Percentiles rank a stretch among this genome's conserved stretches.
phyloP scores from a whole-genome alignment of 169 alveolate species.

The Sarcocystis neurona region DNA sequence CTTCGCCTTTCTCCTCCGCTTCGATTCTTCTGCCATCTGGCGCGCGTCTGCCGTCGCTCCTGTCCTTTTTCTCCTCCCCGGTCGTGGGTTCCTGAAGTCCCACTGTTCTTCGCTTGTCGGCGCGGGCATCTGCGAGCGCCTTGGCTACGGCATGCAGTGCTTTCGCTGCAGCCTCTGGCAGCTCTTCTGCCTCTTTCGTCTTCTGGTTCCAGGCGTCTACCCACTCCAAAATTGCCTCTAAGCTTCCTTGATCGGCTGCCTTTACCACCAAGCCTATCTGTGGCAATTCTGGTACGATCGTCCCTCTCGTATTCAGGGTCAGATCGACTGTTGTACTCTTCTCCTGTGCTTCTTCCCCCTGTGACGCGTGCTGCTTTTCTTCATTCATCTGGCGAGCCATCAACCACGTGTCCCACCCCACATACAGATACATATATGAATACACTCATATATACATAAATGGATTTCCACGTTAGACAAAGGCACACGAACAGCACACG shows the following conservation, averaged over 20 bases:
- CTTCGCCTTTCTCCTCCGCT: not conserved
- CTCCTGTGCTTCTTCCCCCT: not conserved
- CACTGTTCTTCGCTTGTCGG: not conserved
- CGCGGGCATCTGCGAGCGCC: not conserved
- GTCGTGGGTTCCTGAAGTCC: not conserved
- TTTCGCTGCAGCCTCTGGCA: not conserved
- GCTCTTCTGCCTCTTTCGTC: not conserved
- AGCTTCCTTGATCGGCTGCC: conserved; percentile 55
- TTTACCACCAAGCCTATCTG: conserved; percentile 36
- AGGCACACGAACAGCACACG: too few species aligned
- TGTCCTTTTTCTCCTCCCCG: not conserved
- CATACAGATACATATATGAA: too few species aligned
- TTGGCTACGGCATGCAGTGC: not conserved
- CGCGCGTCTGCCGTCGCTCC: not conserved
- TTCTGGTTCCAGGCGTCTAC: not conserved
- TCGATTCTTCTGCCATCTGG: not conserved
- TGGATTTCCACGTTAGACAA: too few species aligned
- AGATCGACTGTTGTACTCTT: not conserved
- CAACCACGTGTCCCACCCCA: too few species aligned
- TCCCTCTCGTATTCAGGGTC: not conserved
- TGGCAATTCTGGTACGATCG: not conserved
- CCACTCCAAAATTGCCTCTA: conserved; percentile 45
- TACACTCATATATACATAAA: too few species aligned
- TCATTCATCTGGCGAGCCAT: too few species aligned
- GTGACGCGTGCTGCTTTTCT: too few species aligned